phyloP scores from a whole-genome alignment of 2,329 filamentous ascomycete species.

The Beauveria australis region DNA sequence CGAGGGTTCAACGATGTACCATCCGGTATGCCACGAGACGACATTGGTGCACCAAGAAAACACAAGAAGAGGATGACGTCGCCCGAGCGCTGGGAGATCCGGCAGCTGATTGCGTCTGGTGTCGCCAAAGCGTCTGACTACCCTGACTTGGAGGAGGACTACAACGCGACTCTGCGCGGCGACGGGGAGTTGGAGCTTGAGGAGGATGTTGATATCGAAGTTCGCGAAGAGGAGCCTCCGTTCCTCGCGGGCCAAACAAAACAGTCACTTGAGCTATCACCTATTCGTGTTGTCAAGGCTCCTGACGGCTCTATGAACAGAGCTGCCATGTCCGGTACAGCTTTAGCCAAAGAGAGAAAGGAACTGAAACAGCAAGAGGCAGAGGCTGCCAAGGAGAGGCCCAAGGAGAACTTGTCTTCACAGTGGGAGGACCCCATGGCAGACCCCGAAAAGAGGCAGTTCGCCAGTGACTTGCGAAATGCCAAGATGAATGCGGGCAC shows the following conservation, averaged over 20 bases:
- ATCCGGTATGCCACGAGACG: conserved; percentile 29
- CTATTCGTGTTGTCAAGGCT: conserved; percentile 93
- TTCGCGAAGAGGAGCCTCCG: conserved; percentile 90
- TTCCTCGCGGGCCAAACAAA: conserved; percentile 96
- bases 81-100: conserved; percentile 94
- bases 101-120: conserved; percentile 90
- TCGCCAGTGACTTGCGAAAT: conserved; percentile 77
- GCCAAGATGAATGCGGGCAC: conserved; percentile 52
- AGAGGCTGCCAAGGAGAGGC: conserved; percentile 65
- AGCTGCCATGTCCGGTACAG: conserved; percentile 87
- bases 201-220: conserved; percentile 94
- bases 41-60: conserved; percentile 36
- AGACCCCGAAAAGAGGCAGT: conserved; percentile 72
- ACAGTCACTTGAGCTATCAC: conserved; percentile 87
- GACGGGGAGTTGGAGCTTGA: conserved; percentile 87
- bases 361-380: conserved; percentile 84
- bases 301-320: conserved; percentile 97
- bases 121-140: conserved; percentile 90
- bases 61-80: conserved; percentile 92
- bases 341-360: conserved; percentile 79
- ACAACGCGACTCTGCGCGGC: conserved; percentile 76
- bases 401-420: conserved; percentile 73
- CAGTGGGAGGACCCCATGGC: conserved; percentile 99
- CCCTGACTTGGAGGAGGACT: conserved; percentile 89
- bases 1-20: conserved; percentile 46